These are phyloP conservation scores for Fusarium luffae DNA, from an alignment of 2,329 filamentous ascomycete species.

Conservation along the genomic window DNA sequence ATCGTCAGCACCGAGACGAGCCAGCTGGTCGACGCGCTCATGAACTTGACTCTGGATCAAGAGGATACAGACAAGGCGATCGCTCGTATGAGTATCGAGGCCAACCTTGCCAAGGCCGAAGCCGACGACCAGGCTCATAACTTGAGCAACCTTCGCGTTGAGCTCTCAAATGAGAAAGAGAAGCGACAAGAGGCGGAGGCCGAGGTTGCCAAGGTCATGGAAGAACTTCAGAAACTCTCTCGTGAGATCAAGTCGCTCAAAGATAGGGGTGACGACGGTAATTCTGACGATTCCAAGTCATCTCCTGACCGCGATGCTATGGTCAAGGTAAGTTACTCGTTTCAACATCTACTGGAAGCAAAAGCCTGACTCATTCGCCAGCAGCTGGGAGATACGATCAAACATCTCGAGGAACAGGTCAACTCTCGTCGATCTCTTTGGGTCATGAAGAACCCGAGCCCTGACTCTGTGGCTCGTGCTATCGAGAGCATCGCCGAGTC, in stretches of 20 bases:
- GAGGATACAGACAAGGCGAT: conserved; percentile 54
- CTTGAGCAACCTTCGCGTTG: conserved; percentile 48
- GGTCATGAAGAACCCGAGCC: conserved; percentile 50
- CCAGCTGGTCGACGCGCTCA: conserved; percentile 53
- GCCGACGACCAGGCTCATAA: conserved; percentile 50
- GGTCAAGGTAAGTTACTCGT: conserved; percentile 45
- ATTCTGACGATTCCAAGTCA: conserved; percentile 27
- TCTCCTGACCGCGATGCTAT: conserved; percentile 42
- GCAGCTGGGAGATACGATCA: conserved; percentile 50
- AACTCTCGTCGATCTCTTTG: conserved; percentile 52
- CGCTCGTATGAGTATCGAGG: conserved; percentile 53
- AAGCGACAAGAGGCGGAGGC: conserved; percentile 47
- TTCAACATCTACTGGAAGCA: no score
- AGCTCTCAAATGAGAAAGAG: conserved; percentile 48
- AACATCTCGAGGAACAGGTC: conserved; percentile 52
- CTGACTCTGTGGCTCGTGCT: conserved; percentile 47
- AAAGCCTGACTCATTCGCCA: conserved; percentile 18
- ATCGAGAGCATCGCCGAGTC: conserved; percentile 49
- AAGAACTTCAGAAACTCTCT: conserved; percentile 44
- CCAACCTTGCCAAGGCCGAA: conserved; percentile 51
- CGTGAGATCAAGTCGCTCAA: conserved; percentile 47
- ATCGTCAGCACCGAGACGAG: conserved; percentile 54
- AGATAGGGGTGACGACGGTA: conserved; percentile 37
- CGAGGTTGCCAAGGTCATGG: conserved; percentile 44
- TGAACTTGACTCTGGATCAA: conserved; percentile 52